phyloP scores from a whole-genome alignment of 228 moss, liverwort and hornwort genomes.

The Sphagnum fallax region DNA sequence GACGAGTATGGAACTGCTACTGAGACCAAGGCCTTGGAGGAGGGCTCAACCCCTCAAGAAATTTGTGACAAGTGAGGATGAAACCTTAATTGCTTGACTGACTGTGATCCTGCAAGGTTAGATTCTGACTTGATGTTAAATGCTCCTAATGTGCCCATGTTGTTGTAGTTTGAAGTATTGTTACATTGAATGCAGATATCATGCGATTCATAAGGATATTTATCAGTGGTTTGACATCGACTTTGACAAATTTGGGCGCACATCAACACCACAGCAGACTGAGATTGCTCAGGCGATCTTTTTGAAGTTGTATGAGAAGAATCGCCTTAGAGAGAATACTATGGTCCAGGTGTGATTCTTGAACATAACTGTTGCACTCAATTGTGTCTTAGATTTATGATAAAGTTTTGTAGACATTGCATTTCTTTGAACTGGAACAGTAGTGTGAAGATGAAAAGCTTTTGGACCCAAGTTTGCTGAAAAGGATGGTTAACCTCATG shows the following conservation, averaged over 20 bases:
- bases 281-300: constrained; percentile 90
- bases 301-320: constrained; percentile 49
- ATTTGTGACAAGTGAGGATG: constrained; percentile 79
- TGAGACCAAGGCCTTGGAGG: constrained; percentile 95
- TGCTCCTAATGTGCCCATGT: background rate
- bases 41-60: constrained; percentile 63
- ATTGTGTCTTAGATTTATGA: background rate
- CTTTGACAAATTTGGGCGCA: constrained; percentile 87
- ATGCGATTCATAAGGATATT: constrained; percentile 77
- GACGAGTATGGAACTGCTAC: constrained; percentile 99
- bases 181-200: constrained; percentile 33
- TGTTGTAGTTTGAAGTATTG: too few species aligned
- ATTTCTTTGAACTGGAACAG: too few species aligned
- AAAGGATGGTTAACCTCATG: too few species aligned
- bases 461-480: too few species aligned
- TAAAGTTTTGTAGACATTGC: background rate
- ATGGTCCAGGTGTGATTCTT: constrained; percentile 67
- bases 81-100: background rate
- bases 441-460: too few species aligned
- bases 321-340: constrained; percentile 59
- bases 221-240: constrained; percentile 98
- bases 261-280: constrained; percentile 75
- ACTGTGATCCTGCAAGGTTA: too few species aligned
- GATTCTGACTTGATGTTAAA: background rate
- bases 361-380: background rate